Conservation (phyloP, 75 land plant species). For the Ceratopteris richardii region DNA sequence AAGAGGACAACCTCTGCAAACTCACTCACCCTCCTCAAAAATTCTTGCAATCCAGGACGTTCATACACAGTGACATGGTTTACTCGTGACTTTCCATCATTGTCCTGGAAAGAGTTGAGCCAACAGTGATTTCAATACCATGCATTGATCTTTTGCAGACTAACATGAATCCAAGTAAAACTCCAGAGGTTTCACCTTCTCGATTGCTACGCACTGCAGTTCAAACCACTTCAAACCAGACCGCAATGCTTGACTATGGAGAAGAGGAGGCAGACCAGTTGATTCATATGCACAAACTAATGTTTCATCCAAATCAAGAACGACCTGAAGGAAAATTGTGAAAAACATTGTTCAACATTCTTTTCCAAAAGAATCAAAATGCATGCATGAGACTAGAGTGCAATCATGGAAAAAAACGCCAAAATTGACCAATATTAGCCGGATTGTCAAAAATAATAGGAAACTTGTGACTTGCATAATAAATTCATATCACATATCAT, state of each 20-base stretch:
- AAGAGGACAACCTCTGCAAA: constrained; percentile 84
- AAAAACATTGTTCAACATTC: too few species aligned
- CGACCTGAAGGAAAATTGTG: constrained; percentile 40
- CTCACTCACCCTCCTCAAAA: constrained; percentile 44
- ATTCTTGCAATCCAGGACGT: constrained; percentile 71
- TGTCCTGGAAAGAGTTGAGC: constrained; percentile 39
- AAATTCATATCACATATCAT: too few species aligned
- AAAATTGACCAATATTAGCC: too few species aligned
- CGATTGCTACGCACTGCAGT: constrained; percentile 61
- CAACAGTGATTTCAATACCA: neutral
- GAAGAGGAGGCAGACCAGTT: constrained; percentile 42
- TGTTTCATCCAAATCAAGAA: constrained; percentile 95
- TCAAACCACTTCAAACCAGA: constrained; percentile 69
- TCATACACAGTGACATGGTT: constrained; percentile 84
- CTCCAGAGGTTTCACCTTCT: constrained; percentile 37
- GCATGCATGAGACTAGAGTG: too few species aligned
- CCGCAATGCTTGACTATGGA: constrained; percentile 55
- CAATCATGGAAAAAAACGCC: too few species aligned
- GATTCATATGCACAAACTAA: constrained; percentile 92
- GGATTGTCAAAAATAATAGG: too few species aligned
- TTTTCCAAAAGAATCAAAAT: neutral
- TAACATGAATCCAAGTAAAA: neutral
- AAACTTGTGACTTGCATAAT: too few species aligned
- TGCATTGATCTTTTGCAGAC: neutral
- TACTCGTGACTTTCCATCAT: constrained; percentile 58